phyloP scores from a whole-genome alignment of 805 yeast species.

The Ogataea kodamae region DNA sequence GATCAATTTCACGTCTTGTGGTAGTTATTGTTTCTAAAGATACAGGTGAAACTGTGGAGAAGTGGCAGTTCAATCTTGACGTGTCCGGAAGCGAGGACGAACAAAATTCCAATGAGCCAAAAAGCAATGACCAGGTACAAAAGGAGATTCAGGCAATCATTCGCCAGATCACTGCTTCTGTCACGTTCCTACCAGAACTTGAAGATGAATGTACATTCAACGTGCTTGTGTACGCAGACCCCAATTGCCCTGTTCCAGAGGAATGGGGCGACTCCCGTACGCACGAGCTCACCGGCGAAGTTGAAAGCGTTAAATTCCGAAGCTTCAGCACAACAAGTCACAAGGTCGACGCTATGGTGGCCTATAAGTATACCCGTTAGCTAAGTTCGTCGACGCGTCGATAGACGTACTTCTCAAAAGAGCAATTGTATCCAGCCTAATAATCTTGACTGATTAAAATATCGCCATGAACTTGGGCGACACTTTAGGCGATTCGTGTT shows the following conservation, averaged over 20 bases:
- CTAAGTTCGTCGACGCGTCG: constrained; percentile 2
- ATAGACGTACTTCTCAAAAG: constrained; percentile 13
- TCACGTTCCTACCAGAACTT: constrained; percentile 77
- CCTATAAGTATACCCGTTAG: constrained; percentile 39
- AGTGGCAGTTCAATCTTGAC: constrained; percentile 81
- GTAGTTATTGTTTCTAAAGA: constrained; percentile 70
- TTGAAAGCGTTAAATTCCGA: constrained; percentile 67
- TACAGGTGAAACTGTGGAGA: constrained; percentile 65
- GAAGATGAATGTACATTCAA: constrained; percentile 69
- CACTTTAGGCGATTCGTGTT: constrained; percentile 33
- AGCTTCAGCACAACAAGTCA: constrained; percentile 67
- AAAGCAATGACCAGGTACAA: constrained; percentile 50
- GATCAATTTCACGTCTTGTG: constrained; percentile 62
- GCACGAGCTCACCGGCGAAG: constrained; percentile 44
- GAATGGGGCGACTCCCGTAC: constrained; percentile 82
- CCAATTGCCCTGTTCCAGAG: constrained; percentile 59
- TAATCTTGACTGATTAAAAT: not conserved
- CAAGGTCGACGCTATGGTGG: constrained; percentile 69
- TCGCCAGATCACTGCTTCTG: constrained; percentile 85
- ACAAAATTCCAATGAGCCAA: constrained; percentile 18
- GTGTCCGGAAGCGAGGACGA: constrained; percentile 25
- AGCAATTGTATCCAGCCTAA: constrained; percentile 12
- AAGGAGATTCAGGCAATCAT: constrained; percentile 80
- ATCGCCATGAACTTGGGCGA: constrained; percentile 21
- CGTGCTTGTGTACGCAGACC: constrained; percentile 78